Conservation (phyloP, 371 early-diverging fungal species). For the Choanephora cucurbitarum region DNA sequence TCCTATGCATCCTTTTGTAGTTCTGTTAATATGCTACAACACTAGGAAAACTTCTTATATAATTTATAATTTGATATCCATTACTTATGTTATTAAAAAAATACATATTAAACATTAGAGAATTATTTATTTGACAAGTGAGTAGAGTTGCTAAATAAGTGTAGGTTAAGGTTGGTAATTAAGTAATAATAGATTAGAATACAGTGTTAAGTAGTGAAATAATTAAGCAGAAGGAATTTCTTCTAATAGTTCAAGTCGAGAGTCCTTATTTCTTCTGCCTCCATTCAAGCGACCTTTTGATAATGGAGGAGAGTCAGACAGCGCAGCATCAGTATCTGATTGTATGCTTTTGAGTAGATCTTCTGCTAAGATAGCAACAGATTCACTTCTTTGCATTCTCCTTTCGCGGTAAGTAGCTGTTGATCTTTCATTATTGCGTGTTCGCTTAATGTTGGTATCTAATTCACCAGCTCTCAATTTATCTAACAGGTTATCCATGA, state of each 20-base stretch:
- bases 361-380: slow-evolving; percentile 67
- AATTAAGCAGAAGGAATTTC: neutral
- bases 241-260: neutral
- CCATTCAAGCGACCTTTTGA: slow-evolving; percentile 6
- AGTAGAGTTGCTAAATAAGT: too few relatives aligned
- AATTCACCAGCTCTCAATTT: slow-evolving; percentile 72
- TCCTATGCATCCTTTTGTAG: too few relatives aligned
- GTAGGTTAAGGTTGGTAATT: too few relatives aligned
- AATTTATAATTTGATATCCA: too few relatives aligned
- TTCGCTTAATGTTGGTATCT: slow-evolving; percentile 62
- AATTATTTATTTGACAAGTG: too few relatives aligned
- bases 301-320: slow-evolving; percentile 5
- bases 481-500: slow-evolving; percentile 82
- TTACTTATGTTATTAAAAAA: too few relatives aligned
- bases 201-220: neutral
- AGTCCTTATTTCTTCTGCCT: slow-evolving; percentile 12
- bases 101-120: too few relatives aligned
- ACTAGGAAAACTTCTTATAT: too few relatives aligned
- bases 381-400: slow-evolving; percentile 61
- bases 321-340: slow-evolving; percentile 35
- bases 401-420: slow-evolving; percentile 31
- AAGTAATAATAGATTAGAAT: neutral
- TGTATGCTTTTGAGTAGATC: slow-evolving; percentile 73
- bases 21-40: too few relatives aligned
- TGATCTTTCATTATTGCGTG: slow-evolving; percentile 28